Evolutionary conservation across 2,329 filamentous ascomycete genomes (phyloP), one percentile per base, ranked within the genome.

Genomic region (Shiraia sp.): DNA sequence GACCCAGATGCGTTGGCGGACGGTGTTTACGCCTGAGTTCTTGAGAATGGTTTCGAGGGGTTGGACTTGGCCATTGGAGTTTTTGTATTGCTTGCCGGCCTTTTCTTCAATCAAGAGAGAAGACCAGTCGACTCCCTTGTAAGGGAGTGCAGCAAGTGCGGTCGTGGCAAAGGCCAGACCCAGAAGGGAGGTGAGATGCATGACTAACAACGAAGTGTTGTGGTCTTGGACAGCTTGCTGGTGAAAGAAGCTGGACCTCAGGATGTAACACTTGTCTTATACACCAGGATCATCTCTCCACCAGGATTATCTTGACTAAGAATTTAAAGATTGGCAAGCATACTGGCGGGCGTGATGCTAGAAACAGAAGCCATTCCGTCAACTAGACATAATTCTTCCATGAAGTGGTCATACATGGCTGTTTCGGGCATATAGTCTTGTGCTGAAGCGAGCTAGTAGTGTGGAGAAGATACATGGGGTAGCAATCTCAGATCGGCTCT

Each of bases 1-100:
- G 16, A 88, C 85, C 86, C 85, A 89, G 30, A 89, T 67, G 17
- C 86, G 77, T 63, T 89, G 85, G 13, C 85, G 80, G 32, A 88
- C 80, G 0, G 81, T 85, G 65, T 88, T 88, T 53, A 87, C 79
- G 10, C 85, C 86, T 19, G 75, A 79, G 9, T 70, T 70, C 3
- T 74, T 77, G 3, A 88, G 69, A 38, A 88, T 87, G 2, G 70
- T 74, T 57, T 89, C 86, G 1, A 89, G 72, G 0, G 80, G 67
- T 43, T 81, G 71, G 0, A 69, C 66, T 2, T 69, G 66, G 26
- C 83, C 83, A 14, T 74, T 71, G 0, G 73, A 63, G 34, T 77
- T 79, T 51, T 81, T 83, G 73, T 86, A 89, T 0, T 70, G 70
- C 48, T 80, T 76, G 1, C 83, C 85, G 0, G 78, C 73, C 2